Evolutionary conservation across 495 filamentous ascomycete species (phyloP).

Genomic region (Pyronema domesticum): DNA sequence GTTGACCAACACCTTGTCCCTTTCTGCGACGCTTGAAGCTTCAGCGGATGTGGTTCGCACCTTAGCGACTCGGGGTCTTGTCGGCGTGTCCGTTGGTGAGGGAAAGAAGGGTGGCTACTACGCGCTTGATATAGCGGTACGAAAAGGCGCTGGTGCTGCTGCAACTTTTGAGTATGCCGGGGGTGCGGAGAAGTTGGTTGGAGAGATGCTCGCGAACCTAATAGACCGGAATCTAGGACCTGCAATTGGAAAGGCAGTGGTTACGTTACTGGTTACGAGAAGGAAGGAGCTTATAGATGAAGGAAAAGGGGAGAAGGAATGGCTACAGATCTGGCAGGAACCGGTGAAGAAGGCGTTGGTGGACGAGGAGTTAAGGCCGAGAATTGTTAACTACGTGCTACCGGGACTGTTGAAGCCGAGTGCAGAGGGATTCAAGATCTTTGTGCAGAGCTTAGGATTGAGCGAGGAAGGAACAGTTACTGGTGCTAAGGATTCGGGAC

Average conservation of each 20-base stretch:
- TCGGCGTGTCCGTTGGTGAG: background rate
- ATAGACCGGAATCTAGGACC: constrained; percentile 15
- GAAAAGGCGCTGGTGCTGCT: constrained; percentile 2
- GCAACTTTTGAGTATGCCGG: constrained; percentile 2
- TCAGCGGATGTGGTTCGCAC: background rate
- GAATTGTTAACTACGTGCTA: constrained; percentile 56
- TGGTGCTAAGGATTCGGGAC: constrained; percentile 29
- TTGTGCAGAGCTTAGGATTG: constrained; percentile 35
- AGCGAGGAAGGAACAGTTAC: constrained; percentile 28
- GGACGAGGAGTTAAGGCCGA: constrained; percentile 27
- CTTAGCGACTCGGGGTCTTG: constrained; percentile 2
- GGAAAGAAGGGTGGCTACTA: constrained; percentile 16
- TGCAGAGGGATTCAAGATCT: constrained; percentile 33
- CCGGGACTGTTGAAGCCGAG: constrained; percentile 49
- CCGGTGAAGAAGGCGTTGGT: constrained; percentile 8
- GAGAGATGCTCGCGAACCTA: constrained; percentile 9
- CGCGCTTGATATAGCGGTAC: constrained; percentile 14
- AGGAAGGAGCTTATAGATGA: constrained; percentile 5
- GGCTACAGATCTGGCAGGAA: constrained; percentile 11
- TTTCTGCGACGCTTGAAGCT: background rate
- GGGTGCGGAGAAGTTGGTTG: constrained; percentile 3
- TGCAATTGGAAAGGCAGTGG: constrained; percentile 15
- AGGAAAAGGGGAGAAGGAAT: background rate
- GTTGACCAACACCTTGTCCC: constrained; percentile 9
- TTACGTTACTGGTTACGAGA: constrained; percentile 7